These are phyloP conservation scores for Schwanniomyces sp. DNA, from an alignment of 805 yeast species.

Conservation along the genomic window DNA sequence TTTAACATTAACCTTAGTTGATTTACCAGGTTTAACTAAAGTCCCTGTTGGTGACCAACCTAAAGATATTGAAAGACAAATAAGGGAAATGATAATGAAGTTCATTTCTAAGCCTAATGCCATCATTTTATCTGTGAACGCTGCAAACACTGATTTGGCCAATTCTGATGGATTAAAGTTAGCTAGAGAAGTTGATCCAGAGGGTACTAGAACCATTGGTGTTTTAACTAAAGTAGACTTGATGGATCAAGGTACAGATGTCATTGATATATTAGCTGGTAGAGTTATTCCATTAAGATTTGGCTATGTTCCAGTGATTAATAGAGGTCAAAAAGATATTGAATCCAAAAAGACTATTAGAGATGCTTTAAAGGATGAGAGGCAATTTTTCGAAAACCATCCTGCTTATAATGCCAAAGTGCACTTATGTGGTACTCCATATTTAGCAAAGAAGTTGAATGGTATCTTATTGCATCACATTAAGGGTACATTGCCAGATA, in stretches of 20 bases:
- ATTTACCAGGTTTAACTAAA: slow-evolving; percentile 95
- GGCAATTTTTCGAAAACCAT: slow-evolving; percentile 79
- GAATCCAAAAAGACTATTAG: slow-evolving; percentile 84
- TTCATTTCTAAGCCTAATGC: slow-evolving; percentile 95
- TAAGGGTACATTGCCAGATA: slow-evolving; percentile 69
- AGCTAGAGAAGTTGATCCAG: slow-evolving; percentile 98
- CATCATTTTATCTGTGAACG: slow-evolving; percentile 89
- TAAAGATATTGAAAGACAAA: slow-evolving; percentile 91
- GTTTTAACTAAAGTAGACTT: slow-evolving; percentile 94
- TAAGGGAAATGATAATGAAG: slow-evolving; percentile 88
- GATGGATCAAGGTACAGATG: slow-evolving; percentile 98
- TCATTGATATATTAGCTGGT: slow-evolving; percentile 91
- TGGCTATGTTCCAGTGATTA: slow-evolving; percentile 96
- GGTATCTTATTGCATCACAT: slow-evolving; percentile 88
- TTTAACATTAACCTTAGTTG: slow-evolving; percentile 89
- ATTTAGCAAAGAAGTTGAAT: slow-evolving; percentile 87
- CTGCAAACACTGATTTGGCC: slow-evolving; percentile 95
- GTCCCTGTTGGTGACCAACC: slow-evolving; percentile 99
- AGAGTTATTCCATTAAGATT: slow-evolving; percentile 92
- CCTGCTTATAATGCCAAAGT: slow-evolving; percentile 91
- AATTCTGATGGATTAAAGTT: slow-evolving; percentile 94
- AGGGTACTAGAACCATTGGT: slow-evolving; percentile 93
- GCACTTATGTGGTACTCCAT: slow-evolving; percentile 98
- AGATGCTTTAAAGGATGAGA: slow-evolving; percentile 82
- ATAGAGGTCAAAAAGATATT: slow-evolving; percentile 96